phyloP scores from a whole-genome alignment of 805 yeast genomes.

The Citeromyces matritensis region DNA sequence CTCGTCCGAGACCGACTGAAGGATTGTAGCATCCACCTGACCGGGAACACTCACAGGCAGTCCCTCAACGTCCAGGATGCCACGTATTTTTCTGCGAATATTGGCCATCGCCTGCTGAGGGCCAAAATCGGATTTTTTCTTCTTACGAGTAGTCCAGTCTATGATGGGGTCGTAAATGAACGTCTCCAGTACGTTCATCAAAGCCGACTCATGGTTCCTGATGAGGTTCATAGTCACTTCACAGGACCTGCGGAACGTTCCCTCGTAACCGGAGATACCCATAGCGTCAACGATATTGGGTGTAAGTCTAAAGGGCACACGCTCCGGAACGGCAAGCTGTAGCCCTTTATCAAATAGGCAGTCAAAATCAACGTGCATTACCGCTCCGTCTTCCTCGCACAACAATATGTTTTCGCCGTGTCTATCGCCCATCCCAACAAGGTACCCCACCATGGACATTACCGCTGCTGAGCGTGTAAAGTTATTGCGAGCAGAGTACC shows the following conservation, averaged over 20 bases:
- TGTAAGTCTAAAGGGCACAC: conserved; percentile 89
- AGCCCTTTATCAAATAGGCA: conserved; percentile 84
- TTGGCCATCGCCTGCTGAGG: conserved; percentile 61
- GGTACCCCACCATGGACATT: conserved; percentile 94
- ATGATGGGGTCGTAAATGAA: conserved; percentile 85
- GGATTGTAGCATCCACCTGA: conserved; percentile 80
- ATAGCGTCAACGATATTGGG: conserved; percentile 75
- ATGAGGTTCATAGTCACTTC: conserved; percentile 69
- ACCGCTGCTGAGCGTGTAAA: conserved; percentile 79
- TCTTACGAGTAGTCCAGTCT: conserved; percentile 43
- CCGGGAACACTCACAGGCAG: conserved; percentile 83
- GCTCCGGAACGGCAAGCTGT: conserved; percentile 66
- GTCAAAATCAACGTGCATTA: conserved; percentile 92
- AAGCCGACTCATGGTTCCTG: conserved; percentile 64
- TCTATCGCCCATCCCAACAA: conserved; percentile 90
- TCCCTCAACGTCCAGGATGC: conserved; percentile 69
- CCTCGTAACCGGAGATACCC: conserved; percentile 83
- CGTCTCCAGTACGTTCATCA: conserved; percentile 86
- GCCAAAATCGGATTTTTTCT: conserved; percentile 20
- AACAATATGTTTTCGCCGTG: conserved; percentile 87
- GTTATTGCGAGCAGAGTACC: conserved; percentile 69
- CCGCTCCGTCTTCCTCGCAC: conserved; percentile 57
- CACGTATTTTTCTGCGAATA: conserved; percentile 70
- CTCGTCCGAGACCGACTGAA: conserved; percentile 61
- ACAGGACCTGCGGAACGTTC: conserved; percentile 71